phyloP scores from a whole-genome alignment of 2,329 filamentous ascomycete species.

The Rutstroemia sp. region DNA sequence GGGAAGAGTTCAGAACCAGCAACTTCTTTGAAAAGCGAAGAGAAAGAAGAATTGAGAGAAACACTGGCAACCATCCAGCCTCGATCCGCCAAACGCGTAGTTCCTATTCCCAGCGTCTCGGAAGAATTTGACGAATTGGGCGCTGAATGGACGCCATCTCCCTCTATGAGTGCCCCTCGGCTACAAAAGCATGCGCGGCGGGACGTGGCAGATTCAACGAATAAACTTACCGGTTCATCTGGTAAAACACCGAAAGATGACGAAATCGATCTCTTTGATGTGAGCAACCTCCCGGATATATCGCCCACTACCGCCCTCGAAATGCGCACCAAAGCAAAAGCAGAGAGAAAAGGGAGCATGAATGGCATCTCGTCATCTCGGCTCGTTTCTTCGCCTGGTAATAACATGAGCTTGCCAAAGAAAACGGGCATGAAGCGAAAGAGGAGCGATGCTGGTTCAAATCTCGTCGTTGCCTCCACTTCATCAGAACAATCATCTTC shows the following conservation, averaged over 20 bases:
- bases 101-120: neutral
- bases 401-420: neutral
- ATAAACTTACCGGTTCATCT: neutral
- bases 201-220: neutral
- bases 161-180: neutral
- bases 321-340: neutral
- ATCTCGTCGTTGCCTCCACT: slow-evolving; percentile 1
- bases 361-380: neutral
- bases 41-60: neutral
- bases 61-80: neutral
- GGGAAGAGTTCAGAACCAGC: neutral
- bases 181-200: neutral
- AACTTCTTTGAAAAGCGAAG: neutral
- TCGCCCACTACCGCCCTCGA: slow-evolving; percentile 5
- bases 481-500: slow-evolving; percentile 2
- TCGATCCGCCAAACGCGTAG: neutral
- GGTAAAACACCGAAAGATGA: neutral
- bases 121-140: slow-evolving; percentile 8
- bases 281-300: neutral
- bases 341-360: neutral
- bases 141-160: neutral
- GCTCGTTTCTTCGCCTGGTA: neutral
- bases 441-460: neutral
- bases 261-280: slow-evolving; percentile 1
- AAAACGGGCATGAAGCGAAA: neutral